Base-by-base conservation (phyloP, 306 rosid genomes). In the Castanopsis chinensis region DNA sequence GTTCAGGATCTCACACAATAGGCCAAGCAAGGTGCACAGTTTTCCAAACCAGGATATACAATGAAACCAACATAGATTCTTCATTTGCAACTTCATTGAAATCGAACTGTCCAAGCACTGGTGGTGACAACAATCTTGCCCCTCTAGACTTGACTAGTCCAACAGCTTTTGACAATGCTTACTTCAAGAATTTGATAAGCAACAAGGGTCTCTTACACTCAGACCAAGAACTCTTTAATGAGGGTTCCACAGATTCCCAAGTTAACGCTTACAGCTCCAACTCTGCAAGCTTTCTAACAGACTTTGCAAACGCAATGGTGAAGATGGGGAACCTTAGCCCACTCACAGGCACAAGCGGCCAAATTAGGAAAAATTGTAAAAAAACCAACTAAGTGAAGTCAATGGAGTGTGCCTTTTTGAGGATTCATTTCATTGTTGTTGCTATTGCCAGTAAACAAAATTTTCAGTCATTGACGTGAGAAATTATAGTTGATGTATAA, bases 1-100 rank as follows among this genome's bases (percentile, higher is more conserved):
- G 25, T 33, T 33, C 52, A 92, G 97, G 95, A 23, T 32, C 90
- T 2, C 97, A 92, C 74, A 85, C 97, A 59, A 90, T 92, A 68
- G 92, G 92, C 0, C 86, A 89, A 82, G 87, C 85, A 1, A 58
- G 75, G 67, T 89, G 96, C 61, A 13, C 20, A 30, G 58, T 3
- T 23, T 89, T 91, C 33, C 74, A 88, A 33, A 2, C 78, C 20
- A 74, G 96, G 76, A 81, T 91, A 5, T 88, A 89, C 84, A 88
- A 88, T 7, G 92, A 91, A 23, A 73, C 83, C 74, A 89, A 89
- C 90, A 89, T 91, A 65, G 85, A 91, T 56, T 18, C 89, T n/a
- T 14, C 85, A 0, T 91, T 84, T 21, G 85, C 91, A 33, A 71
- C 71, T 68, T 84, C 86, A 4, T 5, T 85, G 28, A 56, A 85